These are phyloP conservation scores for Botrytis cinerea DNA, from an alignment of 2,329 filamentous ascomycete species.

Conservation along the genomic window DNA sequence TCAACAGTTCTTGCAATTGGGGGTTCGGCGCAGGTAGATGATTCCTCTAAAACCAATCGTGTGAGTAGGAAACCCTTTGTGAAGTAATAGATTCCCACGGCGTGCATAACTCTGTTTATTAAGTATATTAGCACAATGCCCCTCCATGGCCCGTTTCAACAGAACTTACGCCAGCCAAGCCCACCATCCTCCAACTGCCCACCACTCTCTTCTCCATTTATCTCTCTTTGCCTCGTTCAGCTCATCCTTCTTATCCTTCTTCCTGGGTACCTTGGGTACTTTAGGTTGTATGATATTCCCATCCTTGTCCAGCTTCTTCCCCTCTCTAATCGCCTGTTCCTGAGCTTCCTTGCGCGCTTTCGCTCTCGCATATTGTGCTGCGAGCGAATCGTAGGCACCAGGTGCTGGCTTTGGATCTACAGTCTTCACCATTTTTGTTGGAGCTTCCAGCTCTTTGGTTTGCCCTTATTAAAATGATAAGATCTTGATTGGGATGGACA, in stretches of 20 bases:
- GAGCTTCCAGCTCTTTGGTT: constrained; percentile 2
- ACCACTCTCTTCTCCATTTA: constrained; percentile 38
- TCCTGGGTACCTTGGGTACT: constrained; percentile 25
- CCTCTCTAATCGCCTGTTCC: constrained; percentile 31
- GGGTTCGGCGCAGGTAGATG: constrained; percentile 67
- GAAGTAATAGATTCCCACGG: constrained; percentile 84
- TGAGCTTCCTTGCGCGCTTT: constrained; percentile 39
- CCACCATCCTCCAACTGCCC: constrained; percentile 39
- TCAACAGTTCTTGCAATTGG: constrained; percentile 56
- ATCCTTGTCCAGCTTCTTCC: constrained; percentile 25
- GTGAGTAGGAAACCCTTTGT: constrained; percentile 94
- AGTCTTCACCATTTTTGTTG: constrained; percentile 30
- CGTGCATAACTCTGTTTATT: constrained; percentile 58
- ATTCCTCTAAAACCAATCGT: constrained; percentile 75
- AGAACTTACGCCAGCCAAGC: constrained; percentile 41
- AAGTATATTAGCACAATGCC: constrained; percentile 28
- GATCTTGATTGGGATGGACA: background rate
- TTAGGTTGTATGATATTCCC: constrained; percentile 16
- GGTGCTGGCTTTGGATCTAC: constrained; percentile 36
- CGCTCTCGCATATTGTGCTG: constrained; percentile 41
- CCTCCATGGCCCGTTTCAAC: background rate
- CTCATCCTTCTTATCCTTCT: constrained; percentile 35
- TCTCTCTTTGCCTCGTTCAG: constrained; percentile 38
- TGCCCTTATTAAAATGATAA: background rate
- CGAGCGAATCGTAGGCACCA: constrained; percentile 38